These are phyloP conservation scores for Blastobotrys chiropterorum DNA, from an alignment of 805 yeast species.

Conservation along the genomic window DNA sequence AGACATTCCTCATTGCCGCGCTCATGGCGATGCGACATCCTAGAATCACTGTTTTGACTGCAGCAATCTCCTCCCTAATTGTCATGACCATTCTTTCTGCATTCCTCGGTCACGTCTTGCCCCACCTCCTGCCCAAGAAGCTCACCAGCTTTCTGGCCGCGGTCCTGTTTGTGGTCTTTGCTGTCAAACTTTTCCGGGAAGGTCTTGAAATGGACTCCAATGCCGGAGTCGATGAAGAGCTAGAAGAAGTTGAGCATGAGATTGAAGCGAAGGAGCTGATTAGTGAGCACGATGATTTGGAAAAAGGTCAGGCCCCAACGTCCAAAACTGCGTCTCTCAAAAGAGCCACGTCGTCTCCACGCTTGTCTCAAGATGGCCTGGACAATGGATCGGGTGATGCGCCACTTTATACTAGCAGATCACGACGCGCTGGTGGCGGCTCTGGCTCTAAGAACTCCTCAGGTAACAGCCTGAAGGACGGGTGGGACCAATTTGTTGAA, in stretches of 20 bases:
- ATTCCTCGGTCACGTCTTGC: constrained; percentile 84
- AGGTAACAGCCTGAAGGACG: constrained; percentile 16
- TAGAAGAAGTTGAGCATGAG: constrained; percentile 96
- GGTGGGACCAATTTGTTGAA: constrained; percentile 19
- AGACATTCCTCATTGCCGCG: constrained; percentile 94
- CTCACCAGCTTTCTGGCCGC: constrained; percentile 81
- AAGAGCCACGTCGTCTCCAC: constrained; percentile 20
- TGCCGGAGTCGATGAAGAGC: constrained; percentile 87
- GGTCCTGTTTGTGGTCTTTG: constrained; percentile 73
- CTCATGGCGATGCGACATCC: constrained; percentile 96
- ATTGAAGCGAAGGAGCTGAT: constrained; percentile 59
- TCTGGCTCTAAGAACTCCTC: too few relatives aligned
- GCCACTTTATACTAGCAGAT: constrained; percentile 13
- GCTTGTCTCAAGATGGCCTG: constrained; percentile 29
- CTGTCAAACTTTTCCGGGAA: constrained; percentile 67
- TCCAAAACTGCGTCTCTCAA: constrained; percentile 11
- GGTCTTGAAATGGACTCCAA: constrained; percentile 72
- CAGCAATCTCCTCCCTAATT: constrained; percentile 79
- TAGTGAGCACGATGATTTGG: constrained; percentile 47
- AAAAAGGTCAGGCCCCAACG: constrained; percentile 38
- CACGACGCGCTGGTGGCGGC: constrained; percentile 15
- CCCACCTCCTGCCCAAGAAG: constrained; percentile 71
- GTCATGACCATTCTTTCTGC: constrained; percentile 92
- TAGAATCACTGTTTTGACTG: constrained; percentile 74
- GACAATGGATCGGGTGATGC: constrained; percentile 26